A percentile compares a stretch with the other conserved stretches of the same genome.
phyloP scores from a whole-genome alignment of 2,329 filamentous ascomycete species.

The Aspergillus awamori region DNA sequence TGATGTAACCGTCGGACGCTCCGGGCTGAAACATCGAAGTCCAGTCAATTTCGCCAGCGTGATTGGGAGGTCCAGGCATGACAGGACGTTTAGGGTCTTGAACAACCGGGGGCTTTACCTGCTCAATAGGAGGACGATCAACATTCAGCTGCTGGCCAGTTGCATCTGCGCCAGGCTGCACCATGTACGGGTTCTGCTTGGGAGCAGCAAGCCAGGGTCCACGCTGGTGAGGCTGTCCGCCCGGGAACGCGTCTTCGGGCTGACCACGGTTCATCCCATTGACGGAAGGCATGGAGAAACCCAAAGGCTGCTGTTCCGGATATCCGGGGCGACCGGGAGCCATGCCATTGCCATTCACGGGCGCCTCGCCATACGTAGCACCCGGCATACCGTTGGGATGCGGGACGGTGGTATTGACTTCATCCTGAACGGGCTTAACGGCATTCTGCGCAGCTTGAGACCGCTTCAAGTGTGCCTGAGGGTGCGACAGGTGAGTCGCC shows the following conservation, averaged over 20 bases:
- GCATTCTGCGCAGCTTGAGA: conserved; percentile 50
- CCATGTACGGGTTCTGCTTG: conserved; percentile 49
- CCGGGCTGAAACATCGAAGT: conserved; percentile 76
- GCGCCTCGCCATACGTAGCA: conserved; percentile 46
- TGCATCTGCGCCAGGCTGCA: conserved; percentile 45
- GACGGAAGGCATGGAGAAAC: conserved; percentile 46
- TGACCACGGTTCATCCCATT: conserved; percentile 47
- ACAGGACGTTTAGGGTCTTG: conserved; percentile 49
- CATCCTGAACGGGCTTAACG: conserved; percentile 47
- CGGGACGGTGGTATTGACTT: conserved; percentile 49
- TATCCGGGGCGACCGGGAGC: conserved; percentile 42
- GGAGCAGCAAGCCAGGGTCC: conserved; percentile 48
- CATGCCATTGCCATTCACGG: conserved; percentile 48
- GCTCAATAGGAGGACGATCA: conserved; percentile 47
- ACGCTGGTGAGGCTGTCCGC: conserved; percentile 43
- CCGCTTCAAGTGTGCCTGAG: conserved; percentile 86
- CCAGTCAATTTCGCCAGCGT: conserved; percentile 67
- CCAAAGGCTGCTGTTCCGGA: conserved; percentile 47
- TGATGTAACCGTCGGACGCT: conserved; percentile 67
- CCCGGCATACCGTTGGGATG: conserved; percentile 48
- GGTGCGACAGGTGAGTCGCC: conserved; percentile 90
- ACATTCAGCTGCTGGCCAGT: conserved; percentile 48
- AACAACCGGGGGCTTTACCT: conserved; percentile 45
- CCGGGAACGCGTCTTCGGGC: conserved; percentile 38
- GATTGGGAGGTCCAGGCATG: conserved; percentile 65